phyloP scores from a whole-genome alignment of 805 yeast genomes.

The Metschnikowia aberdeeniae region DNA sequence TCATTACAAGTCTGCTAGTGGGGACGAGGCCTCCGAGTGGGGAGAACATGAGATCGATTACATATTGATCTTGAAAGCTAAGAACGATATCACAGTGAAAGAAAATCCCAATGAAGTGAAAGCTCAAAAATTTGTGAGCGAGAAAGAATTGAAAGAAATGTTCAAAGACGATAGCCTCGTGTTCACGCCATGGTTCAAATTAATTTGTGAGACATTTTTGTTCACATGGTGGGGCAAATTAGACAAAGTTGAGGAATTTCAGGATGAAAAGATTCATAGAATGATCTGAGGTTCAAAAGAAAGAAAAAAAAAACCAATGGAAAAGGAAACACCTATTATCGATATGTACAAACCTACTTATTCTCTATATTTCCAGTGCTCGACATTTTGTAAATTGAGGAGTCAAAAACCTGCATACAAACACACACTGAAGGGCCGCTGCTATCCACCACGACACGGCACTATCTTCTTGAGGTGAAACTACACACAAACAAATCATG shows the following conservation, averaged over 20 bases:
- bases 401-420: slow-evolving; percentile 1
- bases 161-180: slow-evolving; percentile 59
- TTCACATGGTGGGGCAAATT: slow-evolving; percentile 92
- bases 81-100: slow-evolving; percentile 50
- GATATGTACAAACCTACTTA: too few relatives aligned
- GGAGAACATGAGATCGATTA: slow-evolving; percentile 98
- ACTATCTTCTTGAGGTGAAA: neutral
- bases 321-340: neutral
- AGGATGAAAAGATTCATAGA: slow-evolving; percentile 46
- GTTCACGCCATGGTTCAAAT: slow-evolving; percentile 98
- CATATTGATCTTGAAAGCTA: slow-evolving; percentile 70
- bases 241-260: slow-evolving; percentile 50
- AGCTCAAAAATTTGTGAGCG: slow-evolving; percentile 71
- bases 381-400: neutral
- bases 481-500: neutral
- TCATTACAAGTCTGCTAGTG: slow-evolving; percentile 83
- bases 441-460: neutral
- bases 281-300: slow-evolving; percentile 31
- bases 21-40: slow-evolving; percentile 64
- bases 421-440: neutral
- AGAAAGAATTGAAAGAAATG: slow-evolving; percentile 67
- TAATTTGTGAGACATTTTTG: slow-evolving; percentile 86
- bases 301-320: neutral
- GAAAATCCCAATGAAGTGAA: slow-evolving; percentile 74
- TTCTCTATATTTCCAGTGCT: too few relatives aligned